Evolutionary conservation across 1,284 basidiomycete species (phyloP), one percentile per base, ranked within the genome.

Genomic region (Ustilago lituana): DNA sequence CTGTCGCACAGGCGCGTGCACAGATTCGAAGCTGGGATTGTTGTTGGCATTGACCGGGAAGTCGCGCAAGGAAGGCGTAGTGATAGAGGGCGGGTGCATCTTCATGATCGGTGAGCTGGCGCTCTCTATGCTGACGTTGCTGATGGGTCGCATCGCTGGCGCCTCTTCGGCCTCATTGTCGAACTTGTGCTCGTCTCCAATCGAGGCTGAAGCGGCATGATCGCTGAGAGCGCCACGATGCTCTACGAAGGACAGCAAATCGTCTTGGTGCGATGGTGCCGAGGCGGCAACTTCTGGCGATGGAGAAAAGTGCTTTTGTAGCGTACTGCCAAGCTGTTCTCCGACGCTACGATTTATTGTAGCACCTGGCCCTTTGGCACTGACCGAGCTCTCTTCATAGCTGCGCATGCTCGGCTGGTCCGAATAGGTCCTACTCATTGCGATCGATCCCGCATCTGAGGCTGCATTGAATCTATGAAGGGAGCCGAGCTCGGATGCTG

Each of bases 91-190:
- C 4, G 55, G 40, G 5, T 38, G 55, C 33, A 69, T 47, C 52
- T 63, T 69, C 66, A 69, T 69, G 41, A 69, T 69, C 7, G 60
- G 60, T 10, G 66, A 69, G 48, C 52, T 49, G 10, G 54, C 29
- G 15, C 50, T 46, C 23, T 57, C 63, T 4, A 50, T 20, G 52
- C 66, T 69, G 38, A 38, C 44, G 10, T 51, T 41, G 47, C 52
- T 56, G 24, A 40, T 26, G 23, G 60, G 41, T 36, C 33, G 56
- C 38, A 38, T 10, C 11, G 41, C 36, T 2, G 50, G 29, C 14
- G 46, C 17, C 17, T 46, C 39, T 22, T 46, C 39, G 17, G 44
- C 36, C 8, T 43, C 24, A 1, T 11, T 8, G 12, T 23, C 19
- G 1, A 26, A 5, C 6, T n/a, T 17, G 5, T 8, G 7, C 14